Conservation (phyloP, 345 rosid genomes). For the Melaleuca quinquenervia region DNA sequence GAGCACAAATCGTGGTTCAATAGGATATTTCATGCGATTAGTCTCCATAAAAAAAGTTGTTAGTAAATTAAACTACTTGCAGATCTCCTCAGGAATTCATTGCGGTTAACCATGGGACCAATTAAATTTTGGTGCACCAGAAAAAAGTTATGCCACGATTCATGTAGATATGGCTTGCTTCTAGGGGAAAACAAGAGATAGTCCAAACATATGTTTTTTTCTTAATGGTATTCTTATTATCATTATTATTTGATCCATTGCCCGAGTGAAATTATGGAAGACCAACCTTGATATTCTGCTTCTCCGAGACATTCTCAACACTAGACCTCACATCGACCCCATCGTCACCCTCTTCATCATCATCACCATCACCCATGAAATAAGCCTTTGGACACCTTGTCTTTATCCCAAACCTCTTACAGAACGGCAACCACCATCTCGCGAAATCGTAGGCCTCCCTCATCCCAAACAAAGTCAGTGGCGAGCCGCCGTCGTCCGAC, state of each 20-base stretch:
- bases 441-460: constrained; percentile 32
- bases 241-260: not conserved
- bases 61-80: not conserved
- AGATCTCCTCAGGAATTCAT: not conserved
- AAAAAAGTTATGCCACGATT: not conserved
- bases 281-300: not conserved
- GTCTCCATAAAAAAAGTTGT: not conserved
- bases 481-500: constrained; percentile 39
- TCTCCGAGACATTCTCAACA: not conserved
- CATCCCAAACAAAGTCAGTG: constrained; percentile 15
- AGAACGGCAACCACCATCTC: constrained; percentile 37
- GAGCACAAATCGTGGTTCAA: not conserved
- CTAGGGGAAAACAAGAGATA: not conserved
- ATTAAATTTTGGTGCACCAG: not conserved
- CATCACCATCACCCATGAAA: no score
- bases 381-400: constrained; percentile 20
- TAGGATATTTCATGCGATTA: not conserved
- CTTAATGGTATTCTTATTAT: not conserved
- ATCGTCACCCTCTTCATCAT: no score
- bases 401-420: constrained; percentile 13
- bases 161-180: not conserved
- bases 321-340: not conserved
- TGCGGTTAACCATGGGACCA: not conserved
- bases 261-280: not conserved
- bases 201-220: not conserved